Evolutionary conservation across 2,329 filamentous ascomycete species (phyloP).

Genomic region (Scortechinia acanthostroma): DNA sequence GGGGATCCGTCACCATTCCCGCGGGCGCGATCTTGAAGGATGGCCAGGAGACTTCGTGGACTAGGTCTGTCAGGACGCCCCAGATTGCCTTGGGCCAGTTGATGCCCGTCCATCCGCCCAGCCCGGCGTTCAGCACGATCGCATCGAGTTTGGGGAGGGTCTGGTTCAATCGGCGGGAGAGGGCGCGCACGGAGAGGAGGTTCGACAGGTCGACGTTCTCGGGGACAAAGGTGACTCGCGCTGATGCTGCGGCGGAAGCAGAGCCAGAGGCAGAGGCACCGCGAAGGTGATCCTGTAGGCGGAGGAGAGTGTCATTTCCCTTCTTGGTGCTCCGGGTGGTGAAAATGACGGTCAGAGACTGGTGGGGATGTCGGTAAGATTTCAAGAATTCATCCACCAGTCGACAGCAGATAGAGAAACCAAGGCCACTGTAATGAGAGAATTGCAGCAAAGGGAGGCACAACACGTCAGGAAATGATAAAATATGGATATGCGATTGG

Average conservation of each 20-base stretch:
- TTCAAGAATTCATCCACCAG: conserved; percentile 1
- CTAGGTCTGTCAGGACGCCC: not conserved
- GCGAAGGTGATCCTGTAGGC: not conserved
- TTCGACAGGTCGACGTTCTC: not conserved
- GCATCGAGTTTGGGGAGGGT: conserved; percentile 66
- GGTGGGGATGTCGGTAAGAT: not conserved
- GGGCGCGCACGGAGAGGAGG: not conserved
- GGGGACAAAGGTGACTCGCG: not conserved
- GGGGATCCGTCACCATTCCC: not conserved
- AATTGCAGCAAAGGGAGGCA: not conserved
- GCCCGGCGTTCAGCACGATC: conserved; percentile 79
- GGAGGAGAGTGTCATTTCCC: not conserved
- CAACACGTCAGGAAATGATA: not conserved
- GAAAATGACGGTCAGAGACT: not conserved
- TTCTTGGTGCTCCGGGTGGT: not conserved
- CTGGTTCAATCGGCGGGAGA: not conserved
- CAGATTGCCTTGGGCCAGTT: conserved; percentile 54
- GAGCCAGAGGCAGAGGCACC: not conserved
- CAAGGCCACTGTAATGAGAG: not conserved
- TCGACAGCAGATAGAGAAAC: not conserved
- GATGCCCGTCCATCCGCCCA: conserved; percentile 78
- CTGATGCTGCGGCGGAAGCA: not conserved
- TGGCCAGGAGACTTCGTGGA: not conserved
- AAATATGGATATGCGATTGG: no score
- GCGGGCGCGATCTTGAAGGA: not conserved